Base-by-base conservation (phyloP, 2,329 filamentous ascomycete genomes). In the Corinectria fuckeliana region DNA sequence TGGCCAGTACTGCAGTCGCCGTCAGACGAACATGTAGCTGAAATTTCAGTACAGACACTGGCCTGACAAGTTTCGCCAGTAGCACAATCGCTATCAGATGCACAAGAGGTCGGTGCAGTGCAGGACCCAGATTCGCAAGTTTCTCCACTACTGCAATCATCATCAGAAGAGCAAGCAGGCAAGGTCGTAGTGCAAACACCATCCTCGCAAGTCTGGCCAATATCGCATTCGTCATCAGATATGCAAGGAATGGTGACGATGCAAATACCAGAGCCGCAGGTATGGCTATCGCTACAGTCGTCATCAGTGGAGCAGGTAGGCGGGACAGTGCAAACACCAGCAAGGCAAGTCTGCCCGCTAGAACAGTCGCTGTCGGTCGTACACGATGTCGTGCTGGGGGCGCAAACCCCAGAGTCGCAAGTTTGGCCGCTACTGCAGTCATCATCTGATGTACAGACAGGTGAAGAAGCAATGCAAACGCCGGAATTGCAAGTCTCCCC, bases 171-270 rank as follows among this genome's bases (percentile, higher is more conserved):
- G 25, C 51, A 54, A 16, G n/a, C 34, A 14, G 41, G 14, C 28
- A 11, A 39, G 39, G n/a, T n/a, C n/a, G 53, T 34, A 14, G 51
- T 16, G 13, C 54, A 57, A 13, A 50, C 21, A 14, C 47, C 47
- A 5, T 28, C 28, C 13, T 28, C 23, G 13, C 54, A 57, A 8
- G 13, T 47, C 25, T 56, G 21, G 5, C 26, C 44, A 5, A 30
- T 28, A 11, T n/a, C 34, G 21, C 51, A 49, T 13, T 32, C 28
- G 28, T 32, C 14, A 10, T 32, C 28, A 32, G 28, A 32, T 32
- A 3, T 10, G 38, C 13, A 8, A 16, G 10, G n/a, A n/a, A n/a
- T 38, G 36, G 9, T 16, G 11, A 18, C 36, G 20, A 9, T 38
- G 36, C 36, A 38, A 16, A 38, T 20, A 9, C 36, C 36, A 9